Base-by-base conservation (phyloP, 805 yeast genomes). In the Peterozyma xylosa region DNA sequence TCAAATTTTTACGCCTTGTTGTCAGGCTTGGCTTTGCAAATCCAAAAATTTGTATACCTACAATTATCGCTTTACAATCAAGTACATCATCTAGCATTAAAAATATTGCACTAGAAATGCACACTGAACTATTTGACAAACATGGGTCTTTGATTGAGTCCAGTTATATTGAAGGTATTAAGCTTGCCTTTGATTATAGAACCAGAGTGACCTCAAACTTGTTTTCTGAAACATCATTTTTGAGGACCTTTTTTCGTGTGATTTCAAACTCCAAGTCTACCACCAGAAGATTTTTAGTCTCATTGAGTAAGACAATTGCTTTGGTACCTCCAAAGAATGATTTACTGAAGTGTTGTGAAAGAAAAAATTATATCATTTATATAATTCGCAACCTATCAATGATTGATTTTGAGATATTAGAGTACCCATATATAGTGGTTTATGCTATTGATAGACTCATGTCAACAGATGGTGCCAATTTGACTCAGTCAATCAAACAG, bases 71-170 rank as follows among this genome's bases (percentile, higher is more conserved):
- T 0, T 63, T 88, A 33, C 80, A 80, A 45, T 68, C 85, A 0
- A 77, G 87, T 0, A 60, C 66, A 1, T 60, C 65, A 14, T 56
- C 55, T 3, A 55, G 59, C 10, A 67, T 84, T 14, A 65, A 72
- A 30, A 57, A 56, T 2, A 60, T 71, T 10, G 87, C 89, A 0
- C 45, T 66, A 1, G 69, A 67, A 1, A 61, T 85, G 44, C 85
- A 84, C 51, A 55, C 56, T 16, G 76, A 71, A 9, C 53, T 87
- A 3, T 77, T 73, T 51, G 81, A 74, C 16, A 82, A 80, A 47
- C 79, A 85, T 54, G 91, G 85, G 55, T 74, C 87, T 2, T 67
- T 88, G 54, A 74, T 86, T 17, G 90, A 83, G 39, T 62, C 80
- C 6, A 71, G 79, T 42, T 79, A 86, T 50, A 58, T 70, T 2